These are phyloP conservation scores for Amanita fuliginea DNA, from an alignment of 768 basidiomycete genomes.

Conservation along the genomic window DNA sequence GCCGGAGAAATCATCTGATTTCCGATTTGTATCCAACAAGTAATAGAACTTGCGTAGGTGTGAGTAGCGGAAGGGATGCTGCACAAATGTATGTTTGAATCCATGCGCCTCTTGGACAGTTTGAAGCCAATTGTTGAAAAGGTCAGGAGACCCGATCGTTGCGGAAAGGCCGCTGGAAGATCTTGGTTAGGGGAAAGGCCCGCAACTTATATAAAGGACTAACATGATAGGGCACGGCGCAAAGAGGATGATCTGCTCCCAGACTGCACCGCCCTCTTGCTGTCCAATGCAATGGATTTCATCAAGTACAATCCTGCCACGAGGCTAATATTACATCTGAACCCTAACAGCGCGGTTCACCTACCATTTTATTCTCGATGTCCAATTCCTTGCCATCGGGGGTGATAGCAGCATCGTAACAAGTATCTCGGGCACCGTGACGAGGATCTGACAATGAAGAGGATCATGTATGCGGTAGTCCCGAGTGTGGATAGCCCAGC, in stretches of 20 bases:
- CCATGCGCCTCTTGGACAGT: constrained; percentile 50
- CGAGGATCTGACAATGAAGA: constrained; percentile 58
- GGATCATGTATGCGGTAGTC: constrained; percentile 55
- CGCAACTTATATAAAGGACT: constrained; percentile 12
- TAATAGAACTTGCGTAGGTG: constrained; percentile 64
- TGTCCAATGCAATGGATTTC: constrained; percentile 63
- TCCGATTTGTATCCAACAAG: constrained; percentile 14
- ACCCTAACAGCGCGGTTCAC: constrained; percentile 5
- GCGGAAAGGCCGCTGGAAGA: constrained; percentile 54
- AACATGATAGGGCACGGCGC: constrained; percentile 67
- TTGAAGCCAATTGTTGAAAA: constrained; percentile 55
- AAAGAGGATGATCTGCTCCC: constrained; percentile 66
- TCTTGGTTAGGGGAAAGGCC: neutral
- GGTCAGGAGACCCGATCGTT: constrained; percentile 54
- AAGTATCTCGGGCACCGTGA: constrained; percentile 66
- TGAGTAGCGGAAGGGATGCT: constrained; percentile 62
- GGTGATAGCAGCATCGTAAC: constrained; percentile 63
- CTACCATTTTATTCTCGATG: constrained; percentile 49
- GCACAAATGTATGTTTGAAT: constrained; percentile 46
- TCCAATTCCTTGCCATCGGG: constrained; percentile 48
- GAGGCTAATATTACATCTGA: neutral
- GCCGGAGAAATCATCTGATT: constrained; percentile 21
- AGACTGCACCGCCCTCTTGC: constrained; percentile 56
- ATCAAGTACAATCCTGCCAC: constrained; percentile 51
- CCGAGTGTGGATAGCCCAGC: constrained; percentile 57